Base-by-base conservation (phyloP, 2,329 filamentous ascomycete genomes). In the Ophiostoma angusticollis region DNA sequence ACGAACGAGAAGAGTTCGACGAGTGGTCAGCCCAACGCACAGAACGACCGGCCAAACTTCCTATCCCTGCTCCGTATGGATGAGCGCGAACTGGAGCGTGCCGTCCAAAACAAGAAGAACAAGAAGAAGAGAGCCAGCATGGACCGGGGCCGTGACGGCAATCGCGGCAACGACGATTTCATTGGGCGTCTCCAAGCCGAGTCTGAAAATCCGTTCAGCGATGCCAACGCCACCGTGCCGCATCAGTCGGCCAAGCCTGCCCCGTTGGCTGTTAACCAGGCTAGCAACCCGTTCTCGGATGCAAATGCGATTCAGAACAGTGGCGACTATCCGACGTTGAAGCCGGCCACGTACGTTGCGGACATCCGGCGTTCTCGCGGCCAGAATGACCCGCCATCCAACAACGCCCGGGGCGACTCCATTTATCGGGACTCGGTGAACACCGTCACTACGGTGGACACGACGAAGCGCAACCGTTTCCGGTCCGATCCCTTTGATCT, bases 401-500 rank as follows among this genome's bases (percentile, higher is more conserved):
- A 53, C 51, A 33, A 51, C 48, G 6, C 53, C 45, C 46, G 55
- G 45, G 39, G 45, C 50, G 47, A 58, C 35, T 62, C 63, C 13
- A 45, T 62, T 37, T 64, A 65, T 48, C 60, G 64, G 29, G 62
- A 65, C 31, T 68, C 62, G 28, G 50, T 55, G n/a, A 56, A 56
- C 24, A 65, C 61, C n/a, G 49, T 61, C 32, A 49, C 50, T 36
- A 50, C 43, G 13, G 61, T 66, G 31, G 62, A 61, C 31, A 63
- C 58, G 6, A 57, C 61, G 1, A 43, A 45, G 6, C 46, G 46
- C 40, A 68, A 68, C 49, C 74, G 72, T 50, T 73, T 75, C 52
- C 70, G 73, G 31, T 77, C 73, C 2, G 74, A 79, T 46, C 74
- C 73, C 2, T 79, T 79, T 49, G 75, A 80, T 47, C 61, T 79